Evolutionary conservation across 441 rosid species (phyloP).

Genomic region (Oxalis stricta): DNA sequence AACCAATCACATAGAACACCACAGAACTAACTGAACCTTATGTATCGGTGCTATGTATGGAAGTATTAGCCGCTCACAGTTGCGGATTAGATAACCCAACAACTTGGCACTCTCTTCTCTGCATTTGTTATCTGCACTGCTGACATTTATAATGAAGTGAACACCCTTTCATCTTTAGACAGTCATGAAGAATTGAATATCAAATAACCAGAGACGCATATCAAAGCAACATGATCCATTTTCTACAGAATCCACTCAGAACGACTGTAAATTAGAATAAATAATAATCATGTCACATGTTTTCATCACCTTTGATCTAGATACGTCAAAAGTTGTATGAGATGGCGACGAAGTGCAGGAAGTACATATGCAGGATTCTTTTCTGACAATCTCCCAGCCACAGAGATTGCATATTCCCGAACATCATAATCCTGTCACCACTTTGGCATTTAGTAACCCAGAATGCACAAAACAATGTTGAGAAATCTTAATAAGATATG

Average conservation of each 20-base stretch:
- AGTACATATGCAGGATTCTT: constrained; percentile 99
- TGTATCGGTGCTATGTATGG: constrained; percentile 96
- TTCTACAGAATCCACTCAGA: too few species aligned
- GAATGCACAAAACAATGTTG: too few species aligned
- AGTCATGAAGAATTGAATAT: too few species aligned
- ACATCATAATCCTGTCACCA: constrained; percentile 84
- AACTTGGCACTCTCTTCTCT: constrained; percentile 98
- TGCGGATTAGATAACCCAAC: constrained; percentile 95
- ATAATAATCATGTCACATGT: too few species aligned
- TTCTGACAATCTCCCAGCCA: constrained; percentile 97
- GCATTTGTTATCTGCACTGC: constrained; percentile 99
- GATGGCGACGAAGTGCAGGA: constrained; percentile 99
- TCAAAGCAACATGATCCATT: too few species aligned
- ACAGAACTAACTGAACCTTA: constrained; percentile 48
- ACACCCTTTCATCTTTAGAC: too few species aligned
- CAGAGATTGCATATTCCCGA: constrained; percentile 91
- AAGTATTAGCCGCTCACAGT: constrained; percentile 85
- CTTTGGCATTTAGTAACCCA: constrained; percentile 10
- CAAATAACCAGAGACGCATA: too few species aligned
- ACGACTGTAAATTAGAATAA: too few species aligned
- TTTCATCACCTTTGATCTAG: constrained; percentile 94
- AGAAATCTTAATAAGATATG: too few species aligned
- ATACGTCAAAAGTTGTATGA: constrained; percentile 93
- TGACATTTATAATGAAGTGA: constrained; percentile 33
- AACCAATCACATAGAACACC: constrained; percentile 10